Evolutionary conservation across 2,329 filamentous ascomycete species (phyloP).

Genomic region (Exophiala spinifera): DNA sequence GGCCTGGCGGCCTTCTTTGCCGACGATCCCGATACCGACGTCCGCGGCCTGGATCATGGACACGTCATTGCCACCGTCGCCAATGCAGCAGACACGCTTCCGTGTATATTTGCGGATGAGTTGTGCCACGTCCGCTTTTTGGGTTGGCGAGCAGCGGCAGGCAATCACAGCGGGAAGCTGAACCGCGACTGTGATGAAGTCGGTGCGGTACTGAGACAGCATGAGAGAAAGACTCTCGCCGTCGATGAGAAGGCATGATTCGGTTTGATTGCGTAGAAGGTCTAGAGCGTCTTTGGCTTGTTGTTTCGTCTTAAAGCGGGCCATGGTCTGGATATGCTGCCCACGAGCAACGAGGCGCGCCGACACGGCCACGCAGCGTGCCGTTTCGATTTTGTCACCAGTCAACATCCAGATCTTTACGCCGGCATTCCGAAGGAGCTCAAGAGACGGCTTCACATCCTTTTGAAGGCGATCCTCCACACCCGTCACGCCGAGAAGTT

Average conservation of each 20-base stretch:
- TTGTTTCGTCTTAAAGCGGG: conserved; percentile 78
- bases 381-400: conserved; percentile 97
- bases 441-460: conserved; percentile 91
- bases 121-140: conserved; percentile 90
- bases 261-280: conserved; percentile 77
- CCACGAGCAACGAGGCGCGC: conserved; percentile 90
- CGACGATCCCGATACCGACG: conserved; percentile 95
- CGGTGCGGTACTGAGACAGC: conserved; percentile 73
- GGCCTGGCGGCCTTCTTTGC: conserved; percentile 94
- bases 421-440: conserved; percentile 90
- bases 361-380: conserved; percentile 90
- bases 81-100: conserved; percentile 95
- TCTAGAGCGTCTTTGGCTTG: conserved; percentile 84
- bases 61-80: conserved; percentile 96
- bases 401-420: conserved; percentile 99
- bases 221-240: conserved; percentile 85
- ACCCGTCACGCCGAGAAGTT: conserved; percentile 93
- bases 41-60: conserved; percentile 99
- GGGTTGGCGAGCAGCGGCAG: conserved; percentile 92
- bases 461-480: conserved; percentile 96
- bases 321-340: conserved; percentile 92
- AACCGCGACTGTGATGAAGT: conserved; percentile 87
- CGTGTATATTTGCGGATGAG: conserved; percentile 88
- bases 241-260: conserved; percentile 89
- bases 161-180: conserved; percentile 87